Evolutionary conservation across 352 stramenopile genomes (phyloP).

Genomic region (Phytophthora megakarya): DNA sequence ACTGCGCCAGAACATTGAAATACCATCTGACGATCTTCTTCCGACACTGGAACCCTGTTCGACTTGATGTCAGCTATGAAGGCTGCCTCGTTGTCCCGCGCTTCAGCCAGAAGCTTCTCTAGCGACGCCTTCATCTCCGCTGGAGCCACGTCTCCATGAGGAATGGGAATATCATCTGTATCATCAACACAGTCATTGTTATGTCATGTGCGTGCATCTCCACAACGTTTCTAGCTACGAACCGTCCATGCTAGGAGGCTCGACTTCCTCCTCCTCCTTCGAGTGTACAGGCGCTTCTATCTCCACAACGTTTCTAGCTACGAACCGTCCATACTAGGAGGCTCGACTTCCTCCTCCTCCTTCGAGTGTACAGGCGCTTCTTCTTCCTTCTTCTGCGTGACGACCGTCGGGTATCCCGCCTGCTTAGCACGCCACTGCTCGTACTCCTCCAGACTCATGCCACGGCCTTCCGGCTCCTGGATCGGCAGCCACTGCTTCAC

Average conservation of each 20-base stretch:
- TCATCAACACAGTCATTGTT: constrained; percentile 4
- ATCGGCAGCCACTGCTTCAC: constrained; percentile 85
- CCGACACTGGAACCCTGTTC: constrained; percentile 41
- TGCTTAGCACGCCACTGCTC: constrained; percentile 85
- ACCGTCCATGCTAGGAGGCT: constrained; percentile 43
- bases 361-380: constrained; percentile 31
- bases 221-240: constrained; percentile 3
- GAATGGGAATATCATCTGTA: constrained; percentile 56
- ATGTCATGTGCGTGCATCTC: not conserved
- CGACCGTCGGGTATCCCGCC: constrained; percentile 42
- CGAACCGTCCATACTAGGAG: constrained; percentile 41
- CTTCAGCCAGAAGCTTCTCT: constrained; percentile 74
- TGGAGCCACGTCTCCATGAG: constrained; percentile 55
- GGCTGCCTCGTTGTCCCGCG: constrained; percentile 78
- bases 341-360: constrained; percentile 46
- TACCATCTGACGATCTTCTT: constrained; percentile 85
- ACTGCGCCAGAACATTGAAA: constrained; percentile 1
- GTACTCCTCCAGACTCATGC: constrained; percentile 89
- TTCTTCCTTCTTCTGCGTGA: constrained; percentile 43
- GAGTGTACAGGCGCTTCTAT: constrained; percentile 26
- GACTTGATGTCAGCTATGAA: constrained; percentile 84
- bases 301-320: no score
- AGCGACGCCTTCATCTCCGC: constrained; percentile 75
- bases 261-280: constrained; percentile 47
- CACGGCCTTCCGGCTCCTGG: constrained; percentile 77